Percentiles rank a stretch among this genome's conserved stretches.
Evolutionary conservation across 2,329 filamentous ascomycete species (phyloP).

Genomic region (Fusarium anthophilum): DNA sequence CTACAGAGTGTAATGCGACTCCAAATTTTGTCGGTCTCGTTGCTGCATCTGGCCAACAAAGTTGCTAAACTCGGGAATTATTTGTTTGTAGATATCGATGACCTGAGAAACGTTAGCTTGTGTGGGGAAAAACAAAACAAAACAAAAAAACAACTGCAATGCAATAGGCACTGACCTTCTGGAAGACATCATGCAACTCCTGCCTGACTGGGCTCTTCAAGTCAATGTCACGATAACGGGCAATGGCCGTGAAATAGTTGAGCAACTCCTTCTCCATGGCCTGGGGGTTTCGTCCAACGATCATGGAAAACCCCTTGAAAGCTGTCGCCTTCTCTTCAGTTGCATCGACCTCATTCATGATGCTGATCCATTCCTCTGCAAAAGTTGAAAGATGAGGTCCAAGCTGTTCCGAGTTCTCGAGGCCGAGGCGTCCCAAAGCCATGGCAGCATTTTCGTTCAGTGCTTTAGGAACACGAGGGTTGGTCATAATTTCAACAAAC

Average conservation of each 20-base stretch:
- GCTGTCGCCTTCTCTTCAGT: conserved; percentile 96
- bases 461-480: conserved; percentile 84
- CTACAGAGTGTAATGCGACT: conserved; percentile 57
- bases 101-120: conserved; percentile 49
- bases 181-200: conserved; percentile 76
- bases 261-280: conserved; percentile 89
- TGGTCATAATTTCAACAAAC: conserved; percentile 83
- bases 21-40: conserved; percentile 60
- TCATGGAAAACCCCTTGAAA: conserved; percentile 86
- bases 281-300: conserved; percentile 86
- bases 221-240: conserved; percentile 75
- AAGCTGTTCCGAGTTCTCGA: conserved; percentile 79
- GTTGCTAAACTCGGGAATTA: conserved; percentile 67
- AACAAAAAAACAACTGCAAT: neutral
- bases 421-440: conserved; percentile 85
- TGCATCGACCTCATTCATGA: conserved; percentile 85
- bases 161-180: conserved; percentile 67
- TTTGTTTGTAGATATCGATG: conserved; percentile 64
- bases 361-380: conserved; percentile 81
- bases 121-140: too few relatives aligned
- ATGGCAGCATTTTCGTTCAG: conserved; percentile 95
- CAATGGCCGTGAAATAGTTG: conserved; percentile 85
- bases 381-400: conserved; percentile 83
- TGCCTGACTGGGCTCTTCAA: conserved; percentile 69
- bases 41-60: conserved; percentile 63